Base-by-base conservation (phyloP, 2,329 filamentous ascomycete genomes). In the Colletotrichum falcatum region DNA sequence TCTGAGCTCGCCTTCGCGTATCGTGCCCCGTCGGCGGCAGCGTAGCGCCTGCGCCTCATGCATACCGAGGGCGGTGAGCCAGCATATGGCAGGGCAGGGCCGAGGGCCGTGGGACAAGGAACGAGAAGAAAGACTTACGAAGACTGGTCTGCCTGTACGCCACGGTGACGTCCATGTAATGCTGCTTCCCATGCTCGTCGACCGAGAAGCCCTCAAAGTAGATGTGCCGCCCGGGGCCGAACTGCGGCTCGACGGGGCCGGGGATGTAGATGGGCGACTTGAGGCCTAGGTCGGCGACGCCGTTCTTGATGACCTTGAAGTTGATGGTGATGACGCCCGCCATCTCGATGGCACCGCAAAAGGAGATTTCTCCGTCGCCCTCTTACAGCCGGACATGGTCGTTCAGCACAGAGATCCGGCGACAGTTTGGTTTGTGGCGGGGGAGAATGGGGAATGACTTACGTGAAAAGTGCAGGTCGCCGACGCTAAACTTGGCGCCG, bases 341-440 rank as follows among this genome's bases (percentile, higher is more conserved):
- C 93, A 98, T 98, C 80, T 98, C 95, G 76, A 97, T 98, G 7
- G 94, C 95, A 26, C 92, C 92, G 73, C 92, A 94, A 78, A 94
- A 98, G 3, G 90, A 94, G 70, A 97, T 97, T 79, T 97, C 94
- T 8, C 94, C 94, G 77, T 97, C 94, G 11, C 94, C 94, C 81
- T 97, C 86, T 87, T 87, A 9, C 2, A 5, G 3, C 12, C 7
- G 28, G 23, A 71, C 61, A 42, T 33, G 49, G n/a, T 39, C 44
- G n/a, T 56, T 30, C 63, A 35, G n/a, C 9, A 56, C 30, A 4
- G n/a, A 39, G 20, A 23, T 18, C 20, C n/a, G 23, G 14, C 11
- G 14, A 39, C 26, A 60, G 12, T 16, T 48, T 30, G 48, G 14
- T 44, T n/a, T n/a, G n/a, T n/a, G n/a, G n/a, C n/a, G n/a, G 16